Evolutionary conservation across 2,329 filamentous ascomycete genomes (phyloP).

Genomic region (Magnaporthales sp.): DNA sequence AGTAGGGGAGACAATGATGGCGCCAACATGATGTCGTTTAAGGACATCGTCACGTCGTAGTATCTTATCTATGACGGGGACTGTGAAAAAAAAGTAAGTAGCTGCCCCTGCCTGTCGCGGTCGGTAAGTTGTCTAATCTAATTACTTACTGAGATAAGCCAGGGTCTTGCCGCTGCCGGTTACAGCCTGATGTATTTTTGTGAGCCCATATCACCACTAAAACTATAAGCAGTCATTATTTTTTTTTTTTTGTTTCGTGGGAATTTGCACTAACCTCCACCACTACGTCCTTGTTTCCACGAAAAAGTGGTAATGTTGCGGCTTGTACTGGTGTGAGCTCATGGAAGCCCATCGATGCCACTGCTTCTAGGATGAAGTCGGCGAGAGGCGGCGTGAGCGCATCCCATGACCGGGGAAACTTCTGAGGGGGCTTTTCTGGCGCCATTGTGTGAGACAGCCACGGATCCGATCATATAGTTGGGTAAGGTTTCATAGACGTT

Average conservation of each 20-base stretch:
- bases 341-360: conserved; percentile 72
- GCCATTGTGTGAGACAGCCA: not conserved
- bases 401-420: conserved; percentile 52
- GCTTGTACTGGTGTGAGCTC: conserved; percentile 80
- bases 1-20: conserved; percentile 87
- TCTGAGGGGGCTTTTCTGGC: conserved; percentile 16
- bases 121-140: not conserved
- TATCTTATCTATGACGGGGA: conserved; percentile 76
- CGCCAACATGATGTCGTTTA: conserved; percentile 82
- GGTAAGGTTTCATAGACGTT: not conserved
- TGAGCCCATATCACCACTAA: too few relatives aligned
- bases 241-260: not conserved
- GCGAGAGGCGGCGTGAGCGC: conserved; percentile 61
- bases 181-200: conserved; percentile 6
- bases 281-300: conserved; percentile 85
- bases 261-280: conserved; percentile 51
- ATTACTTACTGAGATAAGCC: conserved; percentile 45
- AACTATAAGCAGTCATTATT: conserved; percentile 3
- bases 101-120: not conserved
- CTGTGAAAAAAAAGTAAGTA: conserved; percentile 16
- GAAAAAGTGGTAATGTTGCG: conserved; percentile 79
- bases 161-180: conserved; percentile 75
- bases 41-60: conserved; percentile 72
- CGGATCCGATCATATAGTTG: not conserved
- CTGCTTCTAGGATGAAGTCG: conserved; percentile 79